Percentiles rank a stretch among this genome's conserved stretches.
Conservation (phyloP, 352 stramenopile genomes). For the Pythium periplocum region DNA sequence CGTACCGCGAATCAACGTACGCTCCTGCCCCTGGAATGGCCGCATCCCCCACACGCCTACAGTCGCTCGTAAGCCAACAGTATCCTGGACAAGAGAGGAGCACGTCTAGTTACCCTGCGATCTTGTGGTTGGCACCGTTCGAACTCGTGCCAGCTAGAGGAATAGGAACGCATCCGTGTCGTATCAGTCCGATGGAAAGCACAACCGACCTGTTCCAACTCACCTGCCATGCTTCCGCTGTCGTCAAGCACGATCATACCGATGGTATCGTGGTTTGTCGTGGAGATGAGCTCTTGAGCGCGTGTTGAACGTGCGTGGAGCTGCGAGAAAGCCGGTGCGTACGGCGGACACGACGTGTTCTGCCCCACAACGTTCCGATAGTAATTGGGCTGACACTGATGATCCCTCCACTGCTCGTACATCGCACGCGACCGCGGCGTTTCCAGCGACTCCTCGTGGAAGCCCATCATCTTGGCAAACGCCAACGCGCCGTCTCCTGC, state of each 20-base stretch:
- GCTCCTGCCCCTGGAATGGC: slow-evolving; percentile 78
- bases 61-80: background rate
- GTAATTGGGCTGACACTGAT: slow-evolving; percentile 89
- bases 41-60: slow-evolving; percentile 84
- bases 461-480: slow-evolving; percentile 91
- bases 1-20: slow-evolving; percentile 80
- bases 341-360: slow-evolving; percentile 76
- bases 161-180: background rate
- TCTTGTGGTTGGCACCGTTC: slow-evolving; percentile 88
- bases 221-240: slow-evolving; percentile 60
- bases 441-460: slow-evolving; percentile 64
- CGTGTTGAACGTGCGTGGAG: background rate
- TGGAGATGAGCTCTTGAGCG: slow-evolving; percentile 29
- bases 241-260: slow-evolving; percentile 77
- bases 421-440: slow-evolving; percentile 55
- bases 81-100: background rate
- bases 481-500: slow-evolving; percentile 76
- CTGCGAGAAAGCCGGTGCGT: slow-evolving; percentile 31
- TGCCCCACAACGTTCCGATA: slow-evolving; percentile 71
- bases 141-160: slow-evolving; percentile 74
- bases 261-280: slow-evolving; percentile 88
- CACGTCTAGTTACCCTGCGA: slow-evolving; percentile 47
- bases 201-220: background rate
- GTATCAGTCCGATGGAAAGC: background rate
- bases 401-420: slow-evolving; percentile 46